A percentile compares a stretch with the other conserved stretches of the same genome.
phyloP scores from a whole-genome alignment of 192 early-diverging fungal genomes.

The Coemansia pectinata region DNA sequence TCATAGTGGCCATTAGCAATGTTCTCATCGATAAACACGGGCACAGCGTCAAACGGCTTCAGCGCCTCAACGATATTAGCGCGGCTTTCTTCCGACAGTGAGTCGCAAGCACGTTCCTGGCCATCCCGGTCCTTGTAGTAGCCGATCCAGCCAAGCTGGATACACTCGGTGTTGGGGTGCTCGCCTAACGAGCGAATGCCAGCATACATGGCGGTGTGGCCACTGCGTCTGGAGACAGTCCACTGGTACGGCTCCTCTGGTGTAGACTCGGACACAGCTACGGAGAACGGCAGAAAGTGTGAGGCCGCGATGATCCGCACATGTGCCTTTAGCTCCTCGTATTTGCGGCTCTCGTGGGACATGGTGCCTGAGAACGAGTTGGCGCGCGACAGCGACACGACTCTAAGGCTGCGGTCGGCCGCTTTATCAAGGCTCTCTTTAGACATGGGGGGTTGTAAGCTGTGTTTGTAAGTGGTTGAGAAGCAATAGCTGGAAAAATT shows the following conservation, averaged over 20 bases:
- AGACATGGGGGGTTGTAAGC: constrained; percentile 15
- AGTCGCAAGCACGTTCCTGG: constrained; percentile 57
- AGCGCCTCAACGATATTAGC: constrained; percentile 59
- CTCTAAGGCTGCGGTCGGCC: constrained; percentile 37
- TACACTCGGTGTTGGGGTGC: constrained; percentile 58
- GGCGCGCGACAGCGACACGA: constrained; percentile 36
- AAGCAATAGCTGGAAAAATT: constrained; percentile 5
- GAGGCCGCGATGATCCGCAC: constrained; percentile 51
- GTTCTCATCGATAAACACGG: constrained; percentile 77
- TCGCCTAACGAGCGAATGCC: constrained; percentile 71
- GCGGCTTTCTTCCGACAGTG: constrained; percentile 56
- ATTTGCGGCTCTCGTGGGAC: constrained; percentile 12
- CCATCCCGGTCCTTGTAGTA: constrained; percentile 60
- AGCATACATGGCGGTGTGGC: constrained; percentile 89
- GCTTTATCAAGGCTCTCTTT: constrained; percentile 36
- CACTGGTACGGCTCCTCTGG: constrained; percentile 55
- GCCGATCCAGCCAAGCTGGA: constrained; percentile 78
- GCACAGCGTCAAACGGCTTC: constrained; percentile 60
- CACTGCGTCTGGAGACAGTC: constrained; percentile 61
- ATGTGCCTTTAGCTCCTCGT: constrained; percentile 28
- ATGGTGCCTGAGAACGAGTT: constrained; percentile 40
- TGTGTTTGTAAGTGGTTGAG: neutral
- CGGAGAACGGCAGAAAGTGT: constrained; percentile 54
- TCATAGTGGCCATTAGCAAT: constrained; percentile 86
- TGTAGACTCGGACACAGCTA: constrained; percentile 37